These are phyloP conservation scores for Xylariaceae sp. DNA, from an alignment of 2,329 filamentous ascomycete species.

Conservation along the genomic window DNA sequence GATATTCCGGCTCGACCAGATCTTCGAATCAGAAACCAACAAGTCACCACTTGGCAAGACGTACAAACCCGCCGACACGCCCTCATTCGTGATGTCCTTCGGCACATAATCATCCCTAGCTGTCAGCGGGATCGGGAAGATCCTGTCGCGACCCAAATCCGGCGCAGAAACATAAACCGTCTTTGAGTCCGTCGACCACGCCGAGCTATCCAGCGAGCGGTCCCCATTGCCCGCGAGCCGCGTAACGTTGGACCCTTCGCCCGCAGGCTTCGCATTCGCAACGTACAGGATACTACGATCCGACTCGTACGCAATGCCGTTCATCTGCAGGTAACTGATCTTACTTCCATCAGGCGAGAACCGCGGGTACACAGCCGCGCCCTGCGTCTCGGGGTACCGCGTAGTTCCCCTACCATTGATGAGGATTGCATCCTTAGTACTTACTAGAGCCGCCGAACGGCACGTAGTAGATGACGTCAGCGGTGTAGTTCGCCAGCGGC, in stretches of 20 bases:
- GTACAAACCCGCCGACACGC: constrained; percentile 27
- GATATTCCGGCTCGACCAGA: constrained; percentile 35
- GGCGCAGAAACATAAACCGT: constrained; percentile 29
- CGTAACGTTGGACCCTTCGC: constrained; percentile 38
- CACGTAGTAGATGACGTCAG: constrained; percentile 54
- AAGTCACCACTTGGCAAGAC: constrained; percentile 26
- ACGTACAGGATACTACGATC: constrained; percentile 34
- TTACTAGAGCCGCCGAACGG: constrained; percentile 28
- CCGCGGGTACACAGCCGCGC: constrained; percentile 32
- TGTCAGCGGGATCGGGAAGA: constrained; percentile 30
- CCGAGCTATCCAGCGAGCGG: constrained; percentile 24
- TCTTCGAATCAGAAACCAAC: constrained; percentile 33
- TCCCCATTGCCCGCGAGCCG: constrained; percentile 32
- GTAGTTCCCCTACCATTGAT: constrained; percentile 33
- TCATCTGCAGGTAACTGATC: constrained; percentile 60
- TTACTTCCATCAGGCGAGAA: constrained; percentile 57
- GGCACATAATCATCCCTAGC: constrained; percentile 29
- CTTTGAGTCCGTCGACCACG: constrained; percentile 28
- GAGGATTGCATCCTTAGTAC: constrained; percentile 27
- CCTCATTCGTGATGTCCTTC: constrained; percentile 33
- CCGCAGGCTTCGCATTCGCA: constrained; percentile 45
- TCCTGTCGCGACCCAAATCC: constrained; percentile 30
- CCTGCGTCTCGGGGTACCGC: constrained; percentile 30
- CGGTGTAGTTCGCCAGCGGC: too few relatives aligned
- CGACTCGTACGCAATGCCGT: constrained; percentile 54